A percentile compares a stretch with the other conserved stretches of the same genome.
These are phyloP conservation scores for Gossypium australe DNA, from an alignment of 345 rosid species.

Conservation along the genomic window DNA sequence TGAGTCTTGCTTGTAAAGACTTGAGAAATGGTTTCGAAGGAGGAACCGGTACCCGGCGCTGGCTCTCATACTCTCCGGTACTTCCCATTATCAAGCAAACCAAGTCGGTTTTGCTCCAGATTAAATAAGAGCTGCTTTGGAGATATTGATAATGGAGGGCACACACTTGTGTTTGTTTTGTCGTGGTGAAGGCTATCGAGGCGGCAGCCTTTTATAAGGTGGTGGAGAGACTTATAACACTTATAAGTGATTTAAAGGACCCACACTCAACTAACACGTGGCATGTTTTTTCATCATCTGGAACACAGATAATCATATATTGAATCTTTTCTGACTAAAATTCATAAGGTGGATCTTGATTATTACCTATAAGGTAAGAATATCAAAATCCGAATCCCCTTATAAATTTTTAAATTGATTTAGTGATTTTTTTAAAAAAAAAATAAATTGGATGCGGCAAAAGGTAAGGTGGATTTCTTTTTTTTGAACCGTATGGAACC, in stretches of 20 bases:
- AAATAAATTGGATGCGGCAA: too few relatives aligned
- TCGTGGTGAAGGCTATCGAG: not conserved
- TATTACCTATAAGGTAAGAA: too few relatives aligned
- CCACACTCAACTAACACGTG: constrained; percentile 1
- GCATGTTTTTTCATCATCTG: not conserved
- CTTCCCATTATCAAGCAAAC: constrained; percentile 27
- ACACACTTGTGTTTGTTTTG: not conserved
- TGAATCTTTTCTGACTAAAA: too few relatives aligned
- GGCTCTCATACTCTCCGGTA: constrained; percentile 30
- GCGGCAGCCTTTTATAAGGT: constrained; percentile 1
- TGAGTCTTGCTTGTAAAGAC: constrained; percentile 56
- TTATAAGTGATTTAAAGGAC: constrained; percentile 9
- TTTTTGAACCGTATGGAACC: too few relatives aligned
- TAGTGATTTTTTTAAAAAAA: too few relatives aligned
- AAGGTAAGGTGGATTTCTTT: too few relatives aligned
- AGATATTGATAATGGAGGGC: not conserved
- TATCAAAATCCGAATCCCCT: too few relatives aligned
- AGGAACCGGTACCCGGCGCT: constrained; percentile 58
- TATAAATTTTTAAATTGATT: too few relatives aligned
- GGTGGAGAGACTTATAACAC: not conserved
- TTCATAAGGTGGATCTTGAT: too few relatives aligned
- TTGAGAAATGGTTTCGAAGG: constrained; percentile 61
- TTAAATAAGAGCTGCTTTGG: not conserved
- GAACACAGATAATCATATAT: too few relatives aligned
- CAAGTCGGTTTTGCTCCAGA: not conserved